These are phyloP conservation scores for Datisca glomerata DNA, from an alignment of 306 rosid species.

Conservation along the genomic window DNA sequence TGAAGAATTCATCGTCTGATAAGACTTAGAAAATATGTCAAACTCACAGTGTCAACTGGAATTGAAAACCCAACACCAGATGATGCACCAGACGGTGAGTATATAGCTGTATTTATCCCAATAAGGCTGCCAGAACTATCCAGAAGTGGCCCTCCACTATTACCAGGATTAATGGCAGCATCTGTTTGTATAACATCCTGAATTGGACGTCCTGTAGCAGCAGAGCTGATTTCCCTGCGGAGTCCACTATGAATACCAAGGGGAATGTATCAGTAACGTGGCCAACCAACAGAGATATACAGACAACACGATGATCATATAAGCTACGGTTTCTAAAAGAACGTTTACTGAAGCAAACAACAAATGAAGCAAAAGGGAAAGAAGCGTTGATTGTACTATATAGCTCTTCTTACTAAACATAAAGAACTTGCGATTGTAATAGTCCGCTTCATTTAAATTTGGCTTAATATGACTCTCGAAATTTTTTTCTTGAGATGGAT, in stretches of 20 bases:
- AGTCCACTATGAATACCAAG: slow-evolving; percentile 63
- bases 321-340: too few species aligned
- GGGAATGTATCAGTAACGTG: too few species aligned
- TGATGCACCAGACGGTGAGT: slow-evolving; percentile 96
- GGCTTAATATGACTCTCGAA: too few species aligned
- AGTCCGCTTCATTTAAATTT: too few species aligned
- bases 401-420: too few species aligned
- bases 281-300: too few species aligned
- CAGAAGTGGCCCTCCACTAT: slow-evolving; percentile 97
- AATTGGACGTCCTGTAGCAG: slow-evolving; percentile 97
- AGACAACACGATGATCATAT: too few species aligned
- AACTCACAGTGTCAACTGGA: slow-evolving; percentile 94
- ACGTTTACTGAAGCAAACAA: too few species aligned
- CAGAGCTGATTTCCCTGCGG: slow-evolving; percentile 97
- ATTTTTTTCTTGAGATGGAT: too few species aligned
- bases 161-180: slow-evolving; percentile 99
- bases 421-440: too few species aligned
- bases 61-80: slow-evolving; percentile 98
- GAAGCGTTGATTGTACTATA: too few species aligned
- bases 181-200: slow-evolving; percentile 99
- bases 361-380: too few species aligned
- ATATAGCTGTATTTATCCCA: slow-evolving; percentile 94
- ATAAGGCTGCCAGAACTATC: slow-evolving; percentile 95
- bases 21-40: slow-evolving; percentile 1
- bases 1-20: slow-evolving; percentile 4